Evolutionary conservation across 305 asterid genomes (phyloP).

Genomic region (Fraxinus latifolia): DNA sequence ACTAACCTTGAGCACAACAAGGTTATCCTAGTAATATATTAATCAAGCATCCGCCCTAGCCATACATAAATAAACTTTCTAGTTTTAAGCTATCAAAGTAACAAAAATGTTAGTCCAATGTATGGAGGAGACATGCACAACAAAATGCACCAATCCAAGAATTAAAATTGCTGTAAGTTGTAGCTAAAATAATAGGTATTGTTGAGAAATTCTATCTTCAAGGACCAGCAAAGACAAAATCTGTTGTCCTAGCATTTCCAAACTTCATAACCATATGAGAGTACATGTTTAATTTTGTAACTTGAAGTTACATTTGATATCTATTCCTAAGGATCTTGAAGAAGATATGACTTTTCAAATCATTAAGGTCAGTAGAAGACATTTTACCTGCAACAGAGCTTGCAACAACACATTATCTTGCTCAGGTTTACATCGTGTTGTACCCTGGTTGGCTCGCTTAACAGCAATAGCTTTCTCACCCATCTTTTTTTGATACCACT

Average conservation of each 20-base stretch:
- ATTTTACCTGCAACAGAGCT: slow-evolving; percentile 74
- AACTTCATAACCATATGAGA: neutral
- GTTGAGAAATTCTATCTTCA: neutral
- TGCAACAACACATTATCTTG: slow-evolving; percentile 85
- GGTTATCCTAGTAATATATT: neutral
- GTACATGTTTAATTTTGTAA: neutral
- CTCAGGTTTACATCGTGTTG: slow-evolving; percentile 80
- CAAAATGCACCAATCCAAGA: neutral
- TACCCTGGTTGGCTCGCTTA: slow-evolving; percentile 83
- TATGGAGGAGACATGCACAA: neutral
- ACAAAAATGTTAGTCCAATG: neutral
- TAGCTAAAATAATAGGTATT: neutral
- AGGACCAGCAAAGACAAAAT: neutral
- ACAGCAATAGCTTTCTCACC: slow-evolving; percentile 94
- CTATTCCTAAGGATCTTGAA: neutral
- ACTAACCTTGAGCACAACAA: neutral
- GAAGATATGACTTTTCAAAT: neutral
- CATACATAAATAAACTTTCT: neutral
- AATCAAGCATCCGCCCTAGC: neutral
- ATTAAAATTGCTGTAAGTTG: neutral
- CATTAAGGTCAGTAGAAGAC: neutral
- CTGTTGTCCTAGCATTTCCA: neutral
- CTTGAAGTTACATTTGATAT: neutral
- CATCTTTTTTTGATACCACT: slow-evolving; percentile 79
- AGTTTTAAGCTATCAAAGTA: neutral